Evolutionary conservation across 2,329 filamentous ascomycete genomes (phyloP).

Genomic region (Myriosclerotinia duriaeana): DNA sequence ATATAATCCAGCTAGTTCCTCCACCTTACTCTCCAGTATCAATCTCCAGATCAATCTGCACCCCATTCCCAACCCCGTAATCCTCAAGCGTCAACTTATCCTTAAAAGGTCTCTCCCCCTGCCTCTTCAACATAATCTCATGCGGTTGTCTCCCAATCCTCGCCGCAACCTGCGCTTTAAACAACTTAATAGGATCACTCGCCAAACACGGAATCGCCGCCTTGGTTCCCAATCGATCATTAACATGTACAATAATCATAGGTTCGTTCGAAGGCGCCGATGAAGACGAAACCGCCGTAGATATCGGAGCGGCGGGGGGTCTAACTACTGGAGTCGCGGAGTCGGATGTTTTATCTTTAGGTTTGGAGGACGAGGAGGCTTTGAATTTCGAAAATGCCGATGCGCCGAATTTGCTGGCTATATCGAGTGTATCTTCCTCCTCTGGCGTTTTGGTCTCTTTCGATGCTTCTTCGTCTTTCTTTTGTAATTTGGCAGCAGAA

Average conservation of each 20-base stretch:
- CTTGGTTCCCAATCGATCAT: conserved; percentile 95
- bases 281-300: conserved; percentile 25
- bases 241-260: conserved; percentile 93
- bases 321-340: conserved; percentile 30
- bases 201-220: conserved; percentile 87
- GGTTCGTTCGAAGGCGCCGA: conserved; percentile 54
- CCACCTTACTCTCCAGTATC: conserved; percentile 40
- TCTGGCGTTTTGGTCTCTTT: neutral
- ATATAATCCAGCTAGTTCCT: no score
- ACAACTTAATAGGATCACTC: conserved; percentile 77
- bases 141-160: conserved; percentile 85
- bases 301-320: conserved; percentile 29
- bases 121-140: conserved; percentile 87
- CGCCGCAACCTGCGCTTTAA: conserved; percentile 89
- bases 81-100: conserved; percentile 84
- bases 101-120: conserved; percentile 92
- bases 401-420: conserved; percentile 22
- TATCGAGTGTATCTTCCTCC: conserved; percentile 23
- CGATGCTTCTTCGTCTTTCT: conserved; percentile 22
- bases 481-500: neutral
- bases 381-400: conserved; percentile 21
- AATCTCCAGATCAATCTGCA: conserved; percentile 47
- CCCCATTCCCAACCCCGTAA: conserved; percentile 91
- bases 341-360: neutral
- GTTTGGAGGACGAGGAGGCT: conserved; percentile 8